A percentile compares a stretch with the other conserved stretches of the same genome.
These are phyloP conservation scores for Ulvella scutata DNA, from an alignment of 139 green algal genomes.

Conservation along the genomic window DNA sequence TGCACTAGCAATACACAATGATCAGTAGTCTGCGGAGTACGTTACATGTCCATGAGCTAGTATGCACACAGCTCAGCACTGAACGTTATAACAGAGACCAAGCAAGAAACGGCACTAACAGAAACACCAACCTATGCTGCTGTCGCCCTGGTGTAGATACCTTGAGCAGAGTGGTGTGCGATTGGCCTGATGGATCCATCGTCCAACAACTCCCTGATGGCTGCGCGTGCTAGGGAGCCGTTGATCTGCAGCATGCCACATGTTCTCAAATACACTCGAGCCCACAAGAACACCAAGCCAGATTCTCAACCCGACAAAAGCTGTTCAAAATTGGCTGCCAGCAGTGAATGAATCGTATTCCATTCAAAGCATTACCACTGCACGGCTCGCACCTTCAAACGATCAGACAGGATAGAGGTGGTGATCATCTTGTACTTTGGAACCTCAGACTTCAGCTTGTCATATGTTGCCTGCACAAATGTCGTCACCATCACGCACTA, in stretches of 20 bases:
- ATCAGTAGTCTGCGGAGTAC: too few relatives aligned
- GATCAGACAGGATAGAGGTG: slow-evolving; percentile 75
- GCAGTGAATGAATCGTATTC: too few relatives aligned
- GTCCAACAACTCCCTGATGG: slow-evolving; percentile 66
- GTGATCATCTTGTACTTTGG: slow-evolving; percentile 99
- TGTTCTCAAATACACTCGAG: neutral
- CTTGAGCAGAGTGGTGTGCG: slow-evolving; percentile 56
- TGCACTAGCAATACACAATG: too few relatives aligned
- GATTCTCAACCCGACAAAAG: too few relatives aligned
- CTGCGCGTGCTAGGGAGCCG: slow-evolving; percentile 77
- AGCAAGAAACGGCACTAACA: too few relatives aligned
- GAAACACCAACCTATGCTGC: slow-evolving; percentile 16
- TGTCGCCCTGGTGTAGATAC: slow-evolving; percentile 88
- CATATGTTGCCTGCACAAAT: slow-evolving; percentile 65
- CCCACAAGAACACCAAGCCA: too few relatives aligned
- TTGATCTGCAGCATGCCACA: slow-evolving; percentile 42
- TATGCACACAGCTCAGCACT: too few relatives aligned
- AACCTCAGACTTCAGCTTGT: slow-evolving; percentile 93
- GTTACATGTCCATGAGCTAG: too few relatives aligned
- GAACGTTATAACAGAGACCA: too few relatives aligned
- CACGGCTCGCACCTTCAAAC: slow-evolving; percentile 50
- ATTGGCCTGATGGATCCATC: slow-evolving; percentile 82
- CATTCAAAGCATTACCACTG: too few relatives aligned
- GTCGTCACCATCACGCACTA: neutral
- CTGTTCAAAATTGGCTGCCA: too few relatives aligned